Base-by-base conservation (phyloP, 139 green algal species). In the Edaphochlamys debaryana region DNA sequence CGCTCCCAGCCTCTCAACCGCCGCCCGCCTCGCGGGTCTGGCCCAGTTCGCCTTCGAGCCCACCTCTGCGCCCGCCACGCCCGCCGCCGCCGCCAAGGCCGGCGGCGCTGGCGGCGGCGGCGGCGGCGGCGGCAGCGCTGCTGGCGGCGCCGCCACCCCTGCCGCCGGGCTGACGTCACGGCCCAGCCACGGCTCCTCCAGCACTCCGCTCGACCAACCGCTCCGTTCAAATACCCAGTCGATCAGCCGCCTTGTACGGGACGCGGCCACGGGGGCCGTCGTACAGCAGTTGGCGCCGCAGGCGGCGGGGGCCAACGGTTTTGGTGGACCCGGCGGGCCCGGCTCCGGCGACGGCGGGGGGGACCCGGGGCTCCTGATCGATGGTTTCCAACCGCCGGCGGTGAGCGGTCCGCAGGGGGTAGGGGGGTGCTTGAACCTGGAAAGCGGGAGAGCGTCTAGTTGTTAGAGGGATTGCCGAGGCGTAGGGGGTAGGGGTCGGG, bases 311-410 rank as follows among this genome's bases (percentile, higher is more conserved):
- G 27, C 34, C 22, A 38, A 38, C 1, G 25, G 36, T n/a, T n/a
- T n/a, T n/a, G n/a, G n/a, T n/a, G n/a, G n/a, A n/a, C n/a, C n/a
- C 5, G 6, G 36, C 6, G 77, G 32, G 54, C 19, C 27, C 0
- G 67, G 11, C 0, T 11, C 25, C 0, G 54, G 38, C 23, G 50
- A 32, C 41, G 56, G 58, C 38, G 68, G 76, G 23, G 41, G 73
- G 67, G 40, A 77, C 48, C 19, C 30, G 8, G 27, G 56, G 23
- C 89, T 94, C 37, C 79, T 98, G 27, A 87, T 98, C 37, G 95
- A 98, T 11, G 95, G 95, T 4, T 98, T 98, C 79, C 79, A 86
- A 2, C 85, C 90, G 34, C 93, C 93, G 0, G 40, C 92, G 92
- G 93, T 94, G 52, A 25, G 76, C 15, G 63, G 32, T 67, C 25